phyloP scores from a whole-genome alignment of 805 yeast species.

The Candida tibetensis region DNA sequence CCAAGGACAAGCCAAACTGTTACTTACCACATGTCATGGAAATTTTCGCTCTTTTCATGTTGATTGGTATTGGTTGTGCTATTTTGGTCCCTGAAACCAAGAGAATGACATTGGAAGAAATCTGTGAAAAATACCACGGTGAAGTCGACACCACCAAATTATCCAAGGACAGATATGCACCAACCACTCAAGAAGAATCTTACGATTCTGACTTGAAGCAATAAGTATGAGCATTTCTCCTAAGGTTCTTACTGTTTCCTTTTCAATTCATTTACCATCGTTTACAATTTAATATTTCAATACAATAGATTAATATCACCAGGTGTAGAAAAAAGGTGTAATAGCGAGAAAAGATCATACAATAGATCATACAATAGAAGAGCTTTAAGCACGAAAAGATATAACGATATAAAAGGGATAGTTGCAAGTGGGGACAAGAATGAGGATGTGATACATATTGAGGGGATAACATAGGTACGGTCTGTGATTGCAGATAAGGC shows the following conservation, averaged over 20 bases:
- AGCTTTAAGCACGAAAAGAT: too few species aligned
- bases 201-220: constrained; percentile 35
- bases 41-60: constrained; percentile 89
- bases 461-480: too few species aligned
- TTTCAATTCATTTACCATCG: constrained; percentile 3
- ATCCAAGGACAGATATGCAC: constrained; percentile 36
- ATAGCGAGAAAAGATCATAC: too few species aligned
- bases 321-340: not conserved
- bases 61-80: constrained; percentile 66
- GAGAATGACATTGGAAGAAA: constrained; percentile 85
- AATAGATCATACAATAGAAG: too few species aligned
- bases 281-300: not conserved
- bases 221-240: constrained; percentile 7
- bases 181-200: constrained; percentile 30
- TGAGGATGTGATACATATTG: too few species aligned
- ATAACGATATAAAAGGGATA: too few species aligned
- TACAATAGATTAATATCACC: not conserved
- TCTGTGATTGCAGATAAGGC: too few species aligned
- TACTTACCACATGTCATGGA: constrained; percentile 92
- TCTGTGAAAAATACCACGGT: constrained; percentile 77
- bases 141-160: constrained; percentile 54
- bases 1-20: constrained; percentile 59
- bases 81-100: constrained; percentile 84
- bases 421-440: too few species aligned
- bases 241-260: not conserved